Evolutionary conservation across 129 eudicot species (phyloP).

Genomic region (Helianthus annuus): HanXRQr2.0-SUNRISE NC_035447.2:6659625-6660124

Average conservation of each 20-base stretch:
- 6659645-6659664: conserved; percentile 7
- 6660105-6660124: no score
- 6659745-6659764: neutral
- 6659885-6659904: no score
- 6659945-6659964: no score
- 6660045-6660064: no score
- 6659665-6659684: neutral
- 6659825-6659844: neutral
- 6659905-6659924: no score
- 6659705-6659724: conserved; percentile 7
- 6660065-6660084: no score
- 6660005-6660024: no score
- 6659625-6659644: conserved; percentile 12
- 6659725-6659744: conserved; percentile 4
- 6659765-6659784: conserved; percentile 18
- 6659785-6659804: conserved; percentile 4
- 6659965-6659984: no score
- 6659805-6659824: conserved; percentile 1
- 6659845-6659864: conserved; percentile 9
- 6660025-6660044: no score
- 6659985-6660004: no score
- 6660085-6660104: no score
- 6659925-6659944: no score
- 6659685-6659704: neutral
- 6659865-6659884: conserved; percentile 11